Evolutionary conservation across 805 yeast species (phyloP).

Genomic region (Saccharomyces paradoxus): DNA sequence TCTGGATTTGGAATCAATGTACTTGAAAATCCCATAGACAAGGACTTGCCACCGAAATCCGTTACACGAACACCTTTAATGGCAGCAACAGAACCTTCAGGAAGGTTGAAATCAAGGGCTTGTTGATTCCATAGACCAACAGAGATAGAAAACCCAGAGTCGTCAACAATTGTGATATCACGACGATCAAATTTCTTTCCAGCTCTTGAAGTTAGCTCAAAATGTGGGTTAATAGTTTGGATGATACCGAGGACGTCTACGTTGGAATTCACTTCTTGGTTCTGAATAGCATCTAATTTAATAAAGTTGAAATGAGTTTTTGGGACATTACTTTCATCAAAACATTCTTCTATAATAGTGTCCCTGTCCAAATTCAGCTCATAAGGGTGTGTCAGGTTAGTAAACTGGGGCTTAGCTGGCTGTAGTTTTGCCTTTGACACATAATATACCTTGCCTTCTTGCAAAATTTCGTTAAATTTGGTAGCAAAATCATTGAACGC

Average conservation of each 20-base stretch:
- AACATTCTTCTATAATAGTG: conserved; percentile 62
- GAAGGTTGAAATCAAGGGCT: conserved; percentile 68
- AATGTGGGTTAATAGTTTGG: conserved; percentile 64
- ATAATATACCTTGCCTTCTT: conserved; percentile 85
- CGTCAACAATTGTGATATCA: conserved; percentile 80
- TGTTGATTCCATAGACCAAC: conserved; percentile 87
- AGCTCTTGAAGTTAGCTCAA: conserved; percentile 78
- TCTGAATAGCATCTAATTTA: conserved; percentile 56
- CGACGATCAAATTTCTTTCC: conserved; percentile 91
- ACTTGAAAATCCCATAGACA: conserved; percentile 75
- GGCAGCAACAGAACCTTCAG: conserved; percentile 80
- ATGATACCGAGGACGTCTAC: conserved; percentile 86
- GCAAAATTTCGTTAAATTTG: conserved; percentile 60
- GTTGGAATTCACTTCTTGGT: conserved; percentile 58
- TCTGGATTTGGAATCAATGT: conserved; percentile 77
- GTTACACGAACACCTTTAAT: conserved; percentile 83
- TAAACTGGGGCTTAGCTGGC: conserved; percentile 78
- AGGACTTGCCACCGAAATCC: conserved; percentile 79
- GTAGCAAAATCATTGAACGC: conserved; percentile 87
- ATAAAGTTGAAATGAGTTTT: conserved; percentile 69
- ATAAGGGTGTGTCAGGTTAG: conserved; percentile 77
- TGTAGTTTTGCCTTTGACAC: conserved; percentile 74
- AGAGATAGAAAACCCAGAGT: conserved; percentile 62
- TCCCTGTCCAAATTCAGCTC: conserved; percentile 79
- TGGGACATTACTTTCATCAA: conserved; percentile 60